Percentiles rank a stretch among this genome's conserved stretches.
These are phyloP conservation scores for Ceratocystis colombiana DNA, from an alignment of 2,329 filamentous ascomycete species.

Conservation along the genomic window DNA sequence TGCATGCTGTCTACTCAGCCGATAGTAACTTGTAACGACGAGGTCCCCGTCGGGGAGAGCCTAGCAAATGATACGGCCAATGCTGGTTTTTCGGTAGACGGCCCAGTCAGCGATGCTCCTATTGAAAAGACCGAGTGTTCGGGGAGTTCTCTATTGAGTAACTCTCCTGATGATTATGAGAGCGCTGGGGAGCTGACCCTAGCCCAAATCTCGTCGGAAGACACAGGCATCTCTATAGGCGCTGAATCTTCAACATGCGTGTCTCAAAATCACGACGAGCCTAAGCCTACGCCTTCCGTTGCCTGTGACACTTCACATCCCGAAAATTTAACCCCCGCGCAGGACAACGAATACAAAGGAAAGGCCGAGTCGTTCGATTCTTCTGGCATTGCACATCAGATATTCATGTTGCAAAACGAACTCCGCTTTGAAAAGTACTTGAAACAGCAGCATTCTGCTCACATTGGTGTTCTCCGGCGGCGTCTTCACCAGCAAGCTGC, in stretches of 20 bases:
- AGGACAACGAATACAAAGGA: neutral
- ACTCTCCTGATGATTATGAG: constrained; percentile 8
- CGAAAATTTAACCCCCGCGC: neutral
- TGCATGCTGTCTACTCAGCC: constrained; percentile 37
- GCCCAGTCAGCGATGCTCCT: neutral
- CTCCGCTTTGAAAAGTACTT: constrained; percentile 75
- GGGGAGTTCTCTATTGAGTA: constrained; percentile 9
- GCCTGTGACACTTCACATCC: neutral
- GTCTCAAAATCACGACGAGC: neutral
- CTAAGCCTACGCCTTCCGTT: neutral
- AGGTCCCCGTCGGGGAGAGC: neutral
- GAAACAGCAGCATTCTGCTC: constrained; percentile 71
- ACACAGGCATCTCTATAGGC: neutral
- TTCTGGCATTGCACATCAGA: constrained; percentile 52
- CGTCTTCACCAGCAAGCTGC: constrained; percentile 67
- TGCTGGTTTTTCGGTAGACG: neutral
- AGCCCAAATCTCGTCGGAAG: neutral
- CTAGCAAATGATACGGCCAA: neutral
- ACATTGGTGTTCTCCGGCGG: constrained; percentile 68
- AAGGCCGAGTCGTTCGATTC: neutral
- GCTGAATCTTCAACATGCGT: neutral
- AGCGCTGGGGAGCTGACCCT: constrained; percentile 30
- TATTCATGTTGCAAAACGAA: constrained; percentile 68
- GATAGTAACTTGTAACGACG: neutral
- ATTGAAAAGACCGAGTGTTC: neutral